Evolutionary conservation across 1,284 basidiomycete genomes (phyloP).

Genomic region (Tilletia indica): DNA sequence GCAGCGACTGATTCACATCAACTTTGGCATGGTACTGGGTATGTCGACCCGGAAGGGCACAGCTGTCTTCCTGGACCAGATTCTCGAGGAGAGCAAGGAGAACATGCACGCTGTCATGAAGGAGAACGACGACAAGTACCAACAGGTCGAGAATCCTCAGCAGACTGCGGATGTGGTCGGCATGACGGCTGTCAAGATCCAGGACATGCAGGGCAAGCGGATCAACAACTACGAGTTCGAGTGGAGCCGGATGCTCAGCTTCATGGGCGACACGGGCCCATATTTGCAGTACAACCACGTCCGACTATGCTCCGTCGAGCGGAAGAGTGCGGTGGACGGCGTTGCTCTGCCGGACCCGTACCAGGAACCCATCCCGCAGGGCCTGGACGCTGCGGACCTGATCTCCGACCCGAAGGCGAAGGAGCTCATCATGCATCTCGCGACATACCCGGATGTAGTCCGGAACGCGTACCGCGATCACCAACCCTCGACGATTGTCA

Average conservation of each 20-base stretch:
- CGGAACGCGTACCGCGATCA: conserved; percentile 77
- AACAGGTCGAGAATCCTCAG: conserved; percentile 82
- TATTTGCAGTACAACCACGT: conserved; percentile 75
- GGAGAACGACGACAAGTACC: conserved; percentile 90
- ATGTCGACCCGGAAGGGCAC: conserved; percentile 98
- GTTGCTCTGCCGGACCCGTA: conserved; percentile 65
- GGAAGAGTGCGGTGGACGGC: conserved; percentile 79
- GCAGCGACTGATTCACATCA: conserved; percentile 76
- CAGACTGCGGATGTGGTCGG: conserved; percentile 79
- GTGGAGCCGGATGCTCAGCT: conserved; percentile 90
- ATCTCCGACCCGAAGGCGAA: conserved; percentile 68
- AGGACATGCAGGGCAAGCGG: conserved; percentile 94
- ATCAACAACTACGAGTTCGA: conserved; percentile 97
- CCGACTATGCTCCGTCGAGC: conserved; percentile 84
- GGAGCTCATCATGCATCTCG: conserved; percentile 81
- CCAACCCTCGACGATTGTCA: conserved; percentile 85
- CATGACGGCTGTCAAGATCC: conserved; percentile 95
- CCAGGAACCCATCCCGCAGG: conserved; percentile 62
- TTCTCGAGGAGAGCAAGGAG: conserved; percentile 82
- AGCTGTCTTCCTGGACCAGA: conserved; percentile 91
- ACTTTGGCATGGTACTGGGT: conserved; percentile 86
- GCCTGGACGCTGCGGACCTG: conserved; percentile 69
- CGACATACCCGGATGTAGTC: conserved; percentile 86
- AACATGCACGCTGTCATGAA: conserved; percentile 97
- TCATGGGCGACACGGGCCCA: conserved; percentile 89